Percentiles rank a stretch among this genome's conserved stretches.
Conservation (phyloP, 2,329 filamentous ascomycete genomes). For the Aspergillus caelatus region DNA sequence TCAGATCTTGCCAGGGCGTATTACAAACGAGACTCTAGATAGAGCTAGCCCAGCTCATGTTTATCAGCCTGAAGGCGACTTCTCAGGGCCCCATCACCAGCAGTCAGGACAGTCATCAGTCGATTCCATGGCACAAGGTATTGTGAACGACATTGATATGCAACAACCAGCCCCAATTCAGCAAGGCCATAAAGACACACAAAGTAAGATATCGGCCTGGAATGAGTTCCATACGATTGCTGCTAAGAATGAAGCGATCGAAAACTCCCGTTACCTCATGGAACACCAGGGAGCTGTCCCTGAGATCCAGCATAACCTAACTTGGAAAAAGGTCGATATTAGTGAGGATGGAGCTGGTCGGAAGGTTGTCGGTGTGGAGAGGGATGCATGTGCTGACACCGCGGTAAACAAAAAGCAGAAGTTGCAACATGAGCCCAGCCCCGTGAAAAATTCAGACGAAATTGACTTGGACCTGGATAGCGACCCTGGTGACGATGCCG, state of each 20-base stretch:
- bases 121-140: neutral
- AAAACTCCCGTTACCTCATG: slow-evolving; percentile 31
- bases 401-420: slow-evolving; percentile 25
- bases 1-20: neutral
- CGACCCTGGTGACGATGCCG: slow-evolving; percentile 21
- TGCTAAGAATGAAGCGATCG: slow-evolving; percentile 36
- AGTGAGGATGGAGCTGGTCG: slow-evolving; percentile 29
- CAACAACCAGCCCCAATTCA: neutral
- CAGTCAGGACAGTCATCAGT: neutral
- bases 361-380: slow-evolving; percentile 26
- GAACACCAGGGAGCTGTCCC: slow-evolving; percentile 24
- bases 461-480: slow-evolving; percentile 41
- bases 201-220: slow-evolving; percentile 39
- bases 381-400: slow-evolving; percentile 13
- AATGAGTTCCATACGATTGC: slow-evolving; percentile 40
- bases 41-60: neutral
- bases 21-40: neutral
- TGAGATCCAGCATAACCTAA: slow-evolving; percentile 35
- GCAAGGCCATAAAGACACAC: slow-evolving; percentile 5
- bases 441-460: slow-evolving; percentile 56
- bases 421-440: slow-evolving; percentile 15
- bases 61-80: neutral
- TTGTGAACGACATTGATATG: neutral
- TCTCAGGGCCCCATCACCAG: neutral
- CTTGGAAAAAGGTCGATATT: slow-evolving; percentile 43